These are phyloP conservation scores for Oenanthe sinensis DNA, from an alignment of 129 eudicot species.

Conservation along the genomic window DNA sequence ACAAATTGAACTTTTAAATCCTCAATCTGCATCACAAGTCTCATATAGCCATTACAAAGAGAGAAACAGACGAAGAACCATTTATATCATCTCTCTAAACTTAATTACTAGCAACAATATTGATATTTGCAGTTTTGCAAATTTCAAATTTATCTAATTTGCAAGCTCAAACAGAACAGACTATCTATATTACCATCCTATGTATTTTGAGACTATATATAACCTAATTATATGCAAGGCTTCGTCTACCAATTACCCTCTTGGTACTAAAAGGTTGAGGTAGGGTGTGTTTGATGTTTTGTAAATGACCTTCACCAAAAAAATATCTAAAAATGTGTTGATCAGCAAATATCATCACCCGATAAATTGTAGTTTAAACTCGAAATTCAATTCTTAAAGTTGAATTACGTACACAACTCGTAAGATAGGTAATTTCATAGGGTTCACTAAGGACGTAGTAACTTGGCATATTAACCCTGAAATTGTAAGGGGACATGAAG, in stretches of 20 bases:
- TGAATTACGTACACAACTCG: background rate
- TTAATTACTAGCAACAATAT: background rate
- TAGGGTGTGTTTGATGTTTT: background rate
- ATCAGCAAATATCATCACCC: background rate
- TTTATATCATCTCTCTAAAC: background rate
- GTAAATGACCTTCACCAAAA: background rate
- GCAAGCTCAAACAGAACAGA: too few species aligned
- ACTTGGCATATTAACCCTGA: background rate
- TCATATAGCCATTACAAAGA: background rate
- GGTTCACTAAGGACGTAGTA: background rate
- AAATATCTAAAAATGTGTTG: background rate
- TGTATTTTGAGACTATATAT: too few species aligned
- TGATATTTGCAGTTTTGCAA: background rate
- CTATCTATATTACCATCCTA: background rate
- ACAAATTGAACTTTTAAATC: background rate
- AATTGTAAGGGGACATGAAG: background rate
- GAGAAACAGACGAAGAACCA: background rate
- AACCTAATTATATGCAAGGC: background rate
- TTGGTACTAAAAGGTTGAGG: too few species aligned
- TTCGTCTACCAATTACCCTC: background rate
- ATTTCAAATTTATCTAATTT: too few species aligned
- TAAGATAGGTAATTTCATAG: background rate
- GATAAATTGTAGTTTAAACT: too few species aligned
- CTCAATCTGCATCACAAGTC: background rate
- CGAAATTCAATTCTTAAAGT: too few species aligned